Conservation (phyloP, 805 yeast species). For the Ogataea angusta region DNA sequence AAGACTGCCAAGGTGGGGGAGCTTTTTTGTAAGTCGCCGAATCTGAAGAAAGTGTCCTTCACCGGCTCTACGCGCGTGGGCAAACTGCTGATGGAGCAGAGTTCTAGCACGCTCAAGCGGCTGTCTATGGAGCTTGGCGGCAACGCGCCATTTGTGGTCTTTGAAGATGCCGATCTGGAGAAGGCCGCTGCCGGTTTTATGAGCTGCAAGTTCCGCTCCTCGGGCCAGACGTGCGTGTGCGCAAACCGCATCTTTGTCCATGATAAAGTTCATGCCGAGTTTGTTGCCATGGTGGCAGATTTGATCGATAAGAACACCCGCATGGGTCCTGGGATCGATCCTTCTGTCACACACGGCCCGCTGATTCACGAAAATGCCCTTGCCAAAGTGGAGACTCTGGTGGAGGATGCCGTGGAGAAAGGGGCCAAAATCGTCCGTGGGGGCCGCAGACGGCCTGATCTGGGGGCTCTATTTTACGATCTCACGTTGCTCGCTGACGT, state of each 20-base stretch:
- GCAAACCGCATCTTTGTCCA: conserved; percentile 70
- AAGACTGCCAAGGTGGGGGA: conserved; percentile 49
- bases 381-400: conserved; percentile 53
- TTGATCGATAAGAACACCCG: conserved; percentile 41
- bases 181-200: conserved; percentile 60
- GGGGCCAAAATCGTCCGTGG: conserved; percentile 63
- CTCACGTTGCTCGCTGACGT: conserved; percentile 62
- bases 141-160: conserved; percentile 74
- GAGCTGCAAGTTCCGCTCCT: conserved; percentile 64
- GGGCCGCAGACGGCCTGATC: conserved; percentile 50
- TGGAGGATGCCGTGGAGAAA: conserved; percentile 58
- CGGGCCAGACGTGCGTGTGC: conserved; percentile 80
- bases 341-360: conserved; percentile 67
- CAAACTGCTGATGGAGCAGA: conserved; percentile 58
- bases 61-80: conserved; percentile 80
- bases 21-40: conserved; percentile 50
- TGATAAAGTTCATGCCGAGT: conserved; percentile 55
- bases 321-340: conserved; percentile 62
- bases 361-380: conserved; percentile 58
- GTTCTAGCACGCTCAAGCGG: conserved; percentile 60
- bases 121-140: conserved; percentile 76
- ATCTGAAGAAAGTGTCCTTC: conserved; percentile 65
- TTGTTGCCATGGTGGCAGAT: conserved; percentile 44
- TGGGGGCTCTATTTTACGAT: conserved; percentile 65
- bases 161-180: conserved; percentile 66